Base-by-base conservation (phyloP, 208 protist genomes). In the Acanthamoeba quina region DNA sequence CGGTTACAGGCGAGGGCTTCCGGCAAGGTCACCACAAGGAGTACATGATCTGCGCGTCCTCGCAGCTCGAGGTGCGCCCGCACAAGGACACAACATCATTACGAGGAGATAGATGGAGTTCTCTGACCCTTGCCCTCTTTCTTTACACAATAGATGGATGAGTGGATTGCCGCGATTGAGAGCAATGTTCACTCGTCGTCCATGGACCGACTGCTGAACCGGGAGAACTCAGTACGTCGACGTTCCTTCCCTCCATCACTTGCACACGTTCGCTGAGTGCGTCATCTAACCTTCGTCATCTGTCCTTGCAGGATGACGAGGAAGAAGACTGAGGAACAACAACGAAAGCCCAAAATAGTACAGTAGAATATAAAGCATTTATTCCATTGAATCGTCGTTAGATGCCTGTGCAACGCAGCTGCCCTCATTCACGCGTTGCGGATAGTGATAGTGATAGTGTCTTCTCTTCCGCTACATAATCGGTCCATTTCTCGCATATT, bases 1-100 rank as follows among this genome's bases (percentile, higher is more conserved):
- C 37, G 37, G 3, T 37, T 37, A 37, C 86, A 34, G 95, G 92
- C 31, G 94, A 92, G 49, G 94, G 89, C 31, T 74, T 96, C 34
- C 78, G 93, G 13, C 94, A 95, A 80, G 95, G 93, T 54, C 83
- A 96, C 49, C 96, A 96, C 70, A 94, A 92, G 66, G 93, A 78
- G 24, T 96, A 96, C 90, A 91, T 95, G 76, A 94, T 96, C 29
- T 76, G 56, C n/a, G 96, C 96, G 26, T 91, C 85, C 13, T 95
- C 76, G 31, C 31, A 90, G 17, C 52, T 52, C 0, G 96, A 96
- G 62, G 76, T 85, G 7, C 49, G 41, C 24, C 0, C 58, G 5
- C 21, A 3, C n/a, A 4, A 74, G 11, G 44, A 49, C 37, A 37
- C 37, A 37, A 37, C 37, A 37, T 37, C 37, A 37, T 0, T 3